Base-by-base conservation (phyloP, 2,329 filamentous ascomycete species). In the Colletotrichum tropicicola region DNA sequence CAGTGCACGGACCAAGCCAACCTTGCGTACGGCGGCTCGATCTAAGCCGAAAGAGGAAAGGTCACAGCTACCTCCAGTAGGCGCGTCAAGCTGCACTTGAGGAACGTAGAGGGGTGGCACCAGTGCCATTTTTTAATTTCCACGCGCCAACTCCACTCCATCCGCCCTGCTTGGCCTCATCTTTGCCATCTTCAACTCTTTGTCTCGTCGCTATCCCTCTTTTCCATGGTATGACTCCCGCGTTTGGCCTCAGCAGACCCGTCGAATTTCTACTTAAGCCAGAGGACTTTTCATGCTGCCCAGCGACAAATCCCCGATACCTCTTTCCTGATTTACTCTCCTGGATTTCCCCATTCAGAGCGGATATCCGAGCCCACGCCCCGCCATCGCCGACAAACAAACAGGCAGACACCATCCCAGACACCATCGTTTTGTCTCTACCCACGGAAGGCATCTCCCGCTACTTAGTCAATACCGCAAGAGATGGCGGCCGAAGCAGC, bases 1-100 rank as follows among this genome's bases (percentile, higher is more conserved):
- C 66, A 68, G 65, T 68, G 66, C 66, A 68, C 66, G 60, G 66
- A 43, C 66, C 66, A 68, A 1, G 13, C 21, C 7, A 8, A 30
- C 49, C 57, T 62, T 65, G 62, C 62, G 57, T 52, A 61, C 57
- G 43, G 57, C 49, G 37, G 49, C 17, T 8, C 6, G 0, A 8
- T 19, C 62, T 56, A 62, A 15, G 17, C 57, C 35, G 3, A 15
- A 62, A 51, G 4, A 13, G 21, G 62, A 12, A 62, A 65, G 44
- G 51, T 25, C 28, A 19, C 15, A 55, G 49, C 43, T 45, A 23
- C 35, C 44, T 55, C 28, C 23, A 32, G 37, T 27, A 52, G 44
- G 57, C 57, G 62, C 58, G 57, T 56, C 49, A 44, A 49, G 23
- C 44, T 23, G 44, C 62, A 25, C 55, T 59, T 49, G 56, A 41